Percentiles rank a stretch among this genome's conserved stretches.
Evolutionary conservation across 441 rosid genomes (phyloP).

Genomic region (Aquilaria agallochum): DNA sequence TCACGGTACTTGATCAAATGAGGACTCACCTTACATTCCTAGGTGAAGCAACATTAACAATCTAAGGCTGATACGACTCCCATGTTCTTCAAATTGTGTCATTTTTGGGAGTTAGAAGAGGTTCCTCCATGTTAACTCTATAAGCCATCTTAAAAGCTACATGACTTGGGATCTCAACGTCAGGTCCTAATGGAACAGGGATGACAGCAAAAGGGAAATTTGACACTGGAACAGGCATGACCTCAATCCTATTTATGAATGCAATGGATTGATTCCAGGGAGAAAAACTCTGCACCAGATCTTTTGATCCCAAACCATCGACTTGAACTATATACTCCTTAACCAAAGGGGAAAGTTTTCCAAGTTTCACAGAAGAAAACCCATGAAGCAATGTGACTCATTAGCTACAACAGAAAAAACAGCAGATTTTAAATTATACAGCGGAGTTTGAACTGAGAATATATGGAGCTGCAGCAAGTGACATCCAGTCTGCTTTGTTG

Average conservation of each 20-base stretch:
- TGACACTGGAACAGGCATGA: slow-evolving; percentile 17
- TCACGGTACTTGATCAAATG: slow-evolving; percentile 19
- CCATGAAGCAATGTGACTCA: slow-evolving; percentile 14
- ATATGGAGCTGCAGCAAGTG: slow-evolving; percentile 32
- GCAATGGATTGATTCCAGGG: slow-evolving; percentile 24
- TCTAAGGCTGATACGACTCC: slow-evolving; percentile 21
- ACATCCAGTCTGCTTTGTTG: slow-evolving; percentile 20
- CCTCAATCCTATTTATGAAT: slow-evolving; percentile 26
- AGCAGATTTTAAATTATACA: slow-evolving; percentile 21
- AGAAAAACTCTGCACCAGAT: slow-evolving; percentile 14
- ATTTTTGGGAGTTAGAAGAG: slow-evolving; percentile 15
- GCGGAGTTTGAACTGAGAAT: slow-evolving; percentile 13
- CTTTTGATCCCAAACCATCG: slow-evolving; percentile 15
- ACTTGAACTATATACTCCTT: slow-evolving; percentile 26
- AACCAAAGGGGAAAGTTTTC: slow-evolving; percentile 6
- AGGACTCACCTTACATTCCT: slow-evolving; percentile 9
- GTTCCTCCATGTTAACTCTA: slow-evolving; percentile 31
- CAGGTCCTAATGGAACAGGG: slow-evolving; percentile 14
- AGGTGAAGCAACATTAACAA: slow-evolving; percentile 15
- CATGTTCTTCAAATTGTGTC: slow-evolving; percentile 29
- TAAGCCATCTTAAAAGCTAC: slow-evolving; percentile 24
- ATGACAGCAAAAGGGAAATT: slow-evolving; percentile 12
- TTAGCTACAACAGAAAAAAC: slow-evolving; percentile 20
- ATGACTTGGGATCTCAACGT: slow-evolving; percentile 8
- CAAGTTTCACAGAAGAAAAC: slow-evolving; percentile 9